phyloP scores from a whole-genome alignment of 2,329 filamentous ascomycete genomes.

The Botryotinia globosa region DNA sequence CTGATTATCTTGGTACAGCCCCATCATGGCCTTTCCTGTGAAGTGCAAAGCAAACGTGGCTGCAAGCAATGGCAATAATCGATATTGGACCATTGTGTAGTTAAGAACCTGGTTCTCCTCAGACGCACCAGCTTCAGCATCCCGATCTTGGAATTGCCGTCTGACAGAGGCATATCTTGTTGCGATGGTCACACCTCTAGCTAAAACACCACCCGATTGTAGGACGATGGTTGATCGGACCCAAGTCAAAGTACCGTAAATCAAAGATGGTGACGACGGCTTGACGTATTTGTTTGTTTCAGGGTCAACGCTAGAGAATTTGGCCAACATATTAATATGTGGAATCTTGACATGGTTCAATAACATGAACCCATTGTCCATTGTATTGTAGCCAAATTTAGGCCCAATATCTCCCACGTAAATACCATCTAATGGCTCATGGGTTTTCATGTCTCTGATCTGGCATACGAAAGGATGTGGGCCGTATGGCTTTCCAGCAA shows the following conservation, averaged over 20 bases:
- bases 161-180: conserved; percentile 71
- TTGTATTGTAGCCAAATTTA: conserved; percentile 76
- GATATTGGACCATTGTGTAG: conserved; percentile 78
- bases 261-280: conserved; percentile 62
- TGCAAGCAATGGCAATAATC: conserved; percentile 68
- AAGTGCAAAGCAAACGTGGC: conserved; percentile 77
- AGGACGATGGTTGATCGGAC: conserved; percentile 72
- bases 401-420: conserved; percentile 79
- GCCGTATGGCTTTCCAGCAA: conserved; percentile 65
- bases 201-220: conserved; percentile 67
- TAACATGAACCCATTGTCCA: conserved; percentile 78
- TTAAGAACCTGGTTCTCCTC: conserved; percentile 74
- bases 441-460: conserved; percentile 67
- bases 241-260: conserved; percentile 76
- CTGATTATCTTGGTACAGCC: conserved; percentile 69
- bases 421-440: conserved; percentile 64
- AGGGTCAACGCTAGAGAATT: conserved; percentile 68
- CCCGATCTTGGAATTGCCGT: conserved; percentile 75
- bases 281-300: conserved; percentile 65
- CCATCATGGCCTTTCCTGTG: conserved; percentile 74
- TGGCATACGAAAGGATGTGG: conserved; percentile 78
- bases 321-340: conserved; percentile 69
- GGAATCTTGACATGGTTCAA: conserved; percentile 76
- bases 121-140: conserved; percentile 54
- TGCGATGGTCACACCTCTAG: conserved; percentile 74